Conservation (phyloP, 768 basidiomycete species). For the Collybia nuda region DNA sequence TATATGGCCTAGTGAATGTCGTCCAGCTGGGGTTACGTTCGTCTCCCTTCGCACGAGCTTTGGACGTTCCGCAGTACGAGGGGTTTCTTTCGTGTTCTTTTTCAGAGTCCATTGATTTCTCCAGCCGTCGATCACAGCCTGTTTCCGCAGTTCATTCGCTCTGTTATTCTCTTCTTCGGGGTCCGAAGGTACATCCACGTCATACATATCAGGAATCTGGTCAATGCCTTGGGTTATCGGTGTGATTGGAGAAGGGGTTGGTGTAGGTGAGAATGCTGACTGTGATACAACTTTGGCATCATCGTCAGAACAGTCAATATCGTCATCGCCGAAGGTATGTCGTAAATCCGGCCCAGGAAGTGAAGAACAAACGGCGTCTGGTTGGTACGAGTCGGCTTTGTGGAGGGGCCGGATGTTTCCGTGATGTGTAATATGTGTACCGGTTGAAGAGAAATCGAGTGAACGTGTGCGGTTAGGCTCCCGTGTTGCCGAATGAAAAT, state of each 20-base stretch:
- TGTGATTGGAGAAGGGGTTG: constrained; percentile 38
- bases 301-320: constrained; percentile 41
- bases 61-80: constrained; percentile 11
- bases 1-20: constrained; percentile 24
- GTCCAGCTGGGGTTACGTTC: constrained; percentile 43
- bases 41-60: constrained; percentile 41
- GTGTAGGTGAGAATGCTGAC: constrained; percentile 25
- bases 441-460: constrained; percentile 10
- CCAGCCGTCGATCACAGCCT: constrained; percentile 55
- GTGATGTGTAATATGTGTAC: constrained; percentile 1
- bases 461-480: constrained; percentile 11
- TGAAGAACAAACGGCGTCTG: neutral
- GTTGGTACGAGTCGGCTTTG: neutral
- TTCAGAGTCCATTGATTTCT: constrained; percentile 47
- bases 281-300: constrained; percentile 17
- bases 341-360: constrained; percentile 44
- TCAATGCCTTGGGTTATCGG: constrained; percentile 18
- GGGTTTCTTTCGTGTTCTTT: constrained; percentile 36
- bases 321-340: constrained; percentile 43
- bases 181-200: constrained; percentile 27
- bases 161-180: constrained; percentile 21
- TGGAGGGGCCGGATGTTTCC: neutral
- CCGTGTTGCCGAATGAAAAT: constrained; percentile 4
- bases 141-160: constrained; percentile 28
- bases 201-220: constrained; percentile 8